A percentile compares a stretch with the other conserved stretches of the same genome.
Conservation (phyloP, 2,329 filamentous ascomycete species). For the Epichloe brachyelytri region DNA sequence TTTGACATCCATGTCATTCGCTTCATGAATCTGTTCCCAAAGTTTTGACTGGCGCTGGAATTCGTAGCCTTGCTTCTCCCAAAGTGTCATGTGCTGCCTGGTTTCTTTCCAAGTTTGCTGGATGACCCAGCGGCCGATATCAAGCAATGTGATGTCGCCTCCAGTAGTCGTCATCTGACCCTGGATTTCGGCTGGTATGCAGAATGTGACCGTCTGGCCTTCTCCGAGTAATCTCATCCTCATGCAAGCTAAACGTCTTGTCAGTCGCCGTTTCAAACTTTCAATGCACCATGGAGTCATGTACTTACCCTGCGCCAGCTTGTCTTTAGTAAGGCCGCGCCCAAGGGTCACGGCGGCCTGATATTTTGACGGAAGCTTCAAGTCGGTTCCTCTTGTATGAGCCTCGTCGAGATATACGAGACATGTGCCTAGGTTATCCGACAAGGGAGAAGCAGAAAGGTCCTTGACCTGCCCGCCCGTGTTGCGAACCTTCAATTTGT, state of each 20-base stretch:
- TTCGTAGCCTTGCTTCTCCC: slow-evolving; percentile 45
- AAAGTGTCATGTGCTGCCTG: slow-evolving; percentile 36
- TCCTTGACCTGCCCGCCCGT: not conserved
- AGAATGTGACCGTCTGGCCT: too few species aligned
- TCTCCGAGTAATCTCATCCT: too few species aligned
- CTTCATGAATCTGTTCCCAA: slow-evolving; percentile 16
- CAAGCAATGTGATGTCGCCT: too few species aligned
- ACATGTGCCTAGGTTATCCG: slow-evolving; percentile 40
- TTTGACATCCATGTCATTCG: not conserved
- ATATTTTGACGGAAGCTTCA: slow-evolving; percentile 43
- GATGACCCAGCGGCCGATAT: too few species aligned
- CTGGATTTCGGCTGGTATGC: too few species aligned
- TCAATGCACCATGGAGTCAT: not conserved
- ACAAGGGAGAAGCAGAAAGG: slow-evolving; percentile 37
- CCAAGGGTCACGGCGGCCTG: slow-evolving; percentile 56
- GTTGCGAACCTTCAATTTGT: slow-evolving; percentile 13
- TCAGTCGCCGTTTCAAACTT: not conserved
- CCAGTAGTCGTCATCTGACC: too few species aligned
- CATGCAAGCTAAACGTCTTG: too few species aligned
- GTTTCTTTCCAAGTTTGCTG: too few species aligned
- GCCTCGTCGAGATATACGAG: slow-evolving; percentile 56
- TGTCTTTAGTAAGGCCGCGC: slow-evolving; percentile 50
- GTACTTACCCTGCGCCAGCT: slow-evolving; percentile 49
- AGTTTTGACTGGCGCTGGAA: slow-evolving; percentile 28
- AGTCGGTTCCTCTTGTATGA: slow-evolving; percentile 56